Base-by-base conservation (phyloP, 495 filamentous ascomycete species). In the Daldinia vernicosa region DNA sequence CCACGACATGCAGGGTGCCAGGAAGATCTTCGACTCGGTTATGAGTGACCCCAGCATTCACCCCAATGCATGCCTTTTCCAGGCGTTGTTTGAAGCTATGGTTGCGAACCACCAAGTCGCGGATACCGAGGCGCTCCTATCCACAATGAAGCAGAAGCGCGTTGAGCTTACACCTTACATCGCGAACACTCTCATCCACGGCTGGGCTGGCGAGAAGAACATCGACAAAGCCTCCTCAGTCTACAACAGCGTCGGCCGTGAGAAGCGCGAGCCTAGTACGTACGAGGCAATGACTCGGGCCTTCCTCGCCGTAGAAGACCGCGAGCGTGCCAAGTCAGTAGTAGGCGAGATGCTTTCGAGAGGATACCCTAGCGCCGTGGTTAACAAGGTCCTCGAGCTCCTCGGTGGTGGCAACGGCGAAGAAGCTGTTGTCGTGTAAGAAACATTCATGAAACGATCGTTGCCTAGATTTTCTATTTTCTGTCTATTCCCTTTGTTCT, bases 231-330 rank as follows among this genome's bases (percentile, higher is more conserved):
- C 93, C 39, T 88, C 90, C 79, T 82, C 84, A 6, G 88, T 98
- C 70, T 99, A 97, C 77, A 85, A 90, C 40, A 82, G 86, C 52
- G 87, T 99, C 39, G 86, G 89, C 35, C 84, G 84, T 27, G 85
- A 88, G 32, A 92, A 91, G 82, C 88, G 95, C 28, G 95, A 99
- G 81, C 95, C 95, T 6, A 97, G 93, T 81, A 99, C 95, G n/a
- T 99, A 99, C 77, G 95, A 99, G 81, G 94, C 95, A 37, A 99
- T 99, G 96, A 97, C 93, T 19, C 87, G 96, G 24, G 96, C 96
- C 0, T 98, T 91, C 83, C 85, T 98, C 54, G 86, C 91, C 2
- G 91, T 91, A 0, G 91, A 96, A 70, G 91, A 97, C 69, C 88
- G 91, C 28, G 85, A 88, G 33, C 83, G 82, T 32, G 95, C 95